phyloP scores from a whole-genome alignment of 2,329 filamentous ascomycete genomes.

The Balansia obtecta region DNA sequence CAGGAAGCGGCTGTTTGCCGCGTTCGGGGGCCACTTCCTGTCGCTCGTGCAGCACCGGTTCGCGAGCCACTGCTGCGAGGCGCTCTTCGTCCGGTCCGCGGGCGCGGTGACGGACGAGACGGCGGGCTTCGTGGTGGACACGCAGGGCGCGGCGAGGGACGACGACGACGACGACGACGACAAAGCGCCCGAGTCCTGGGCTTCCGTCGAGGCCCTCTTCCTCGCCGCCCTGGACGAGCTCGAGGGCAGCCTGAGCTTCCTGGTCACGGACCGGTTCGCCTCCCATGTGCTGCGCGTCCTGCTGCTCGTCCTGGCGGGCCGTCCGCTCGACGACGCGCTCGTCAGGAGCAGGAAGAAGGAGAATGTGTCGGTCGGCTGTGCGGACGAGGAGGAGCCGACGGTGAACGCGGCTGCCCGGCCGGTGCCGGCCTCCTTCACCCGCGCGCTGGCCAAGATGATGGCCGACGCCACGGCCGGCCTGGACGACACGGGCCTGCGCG shows the following conservation, averaged over 20 bases:
- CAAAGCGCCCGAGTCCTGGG: too few species aligned
- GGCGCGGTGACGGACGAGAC: constrained; percentile 67
- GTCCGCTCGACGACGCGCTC: constrained; percentile 63
- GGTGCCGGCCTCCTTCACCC: constrained; percentile 68
- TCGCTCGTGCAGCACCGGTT: constrained; percentile 91
- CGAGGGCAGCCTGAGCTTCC: constrained; percentile 68
- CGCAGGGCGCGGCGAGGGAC: constrained; percentile 30
- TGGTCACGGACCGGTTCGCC: constrained; percentile 79
- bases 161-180: too few species aligned
- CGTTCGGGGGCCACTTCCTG: constrained; percentile 77
- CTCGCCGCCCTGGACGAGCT: constrained; percentile 75
- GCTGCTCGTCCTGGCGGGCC: constrained; percentile 72
- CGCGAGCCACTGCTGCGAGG: constrained; percentile 93
- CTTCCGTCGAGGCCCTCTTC: constrained; percentile 75
- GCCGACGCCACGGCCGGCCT: constrained; percentile 60
- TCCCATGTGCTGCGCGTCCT: constrained; percentile 84
- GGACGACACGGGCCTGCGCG: constrained; percentile 67
- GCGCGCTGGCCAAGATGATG: constrained; percentile 73
- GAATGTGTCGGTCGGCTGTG: constrained; percentile 51
- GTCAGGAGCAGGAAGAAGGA: constrained; percentile 91
- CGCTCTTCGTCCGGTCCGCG: constrained; percentile 74
- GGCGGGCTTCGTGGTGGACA: constrained; percentile 31
- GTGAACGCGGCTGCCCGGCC: too few species aligned
- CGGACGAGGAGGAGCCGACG: too few species aligned
- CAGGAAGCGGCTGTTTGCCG: constrained; percentile 75